phyloP scores from a whole-genome alignment of 106 monocot genomes.

The Platanthera guangdongensis region DNA sequence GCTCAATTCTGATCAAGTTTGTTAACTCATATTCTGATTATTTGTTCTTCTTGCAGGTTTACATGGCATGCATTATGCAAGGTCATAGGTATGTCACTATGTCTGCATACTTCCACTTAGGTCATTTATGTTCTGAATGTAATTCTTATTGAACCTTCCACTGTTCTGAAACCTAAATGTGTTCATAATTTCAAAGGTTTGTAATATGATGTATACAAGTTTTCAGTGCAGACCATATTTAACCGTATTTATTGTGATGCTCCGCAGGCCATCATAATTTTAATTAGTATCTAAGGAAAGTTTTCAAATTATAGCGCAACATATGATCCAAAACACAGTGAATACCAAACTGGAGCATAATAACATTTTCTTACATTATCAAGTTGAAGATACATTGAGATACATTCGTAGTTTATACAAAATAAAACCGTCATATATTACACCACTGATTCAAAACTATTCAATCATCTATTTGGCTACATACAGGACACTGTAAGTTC shows the following conservation, averaged over 20 bases:
- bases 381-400: too few species aligned
- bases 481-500: too few species aligned
- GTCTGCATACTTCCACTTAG: not conserved
- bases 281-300: too few species aligned
- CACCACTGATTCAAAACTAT: too few species aligned
- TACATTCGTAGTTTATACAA: too few species aligned
- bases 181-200: not conserved
- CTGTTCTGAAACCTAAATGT: not conserved
- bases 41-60: slow-evolving; percentile 32
- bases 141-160: not conserved
- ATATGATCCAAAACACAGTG: too few species aligned
- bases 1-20: not conserved
- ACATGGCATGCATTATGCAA: slow-evolving; percentile 80
- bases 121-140: not conserved
- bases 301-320: too few species aligned
- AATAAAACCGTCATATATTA: too few species aligned
- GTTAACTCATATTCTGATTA: not conserved
- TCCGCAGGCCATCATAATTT: too few species aligned
- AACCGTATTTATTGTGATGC: not conserved
- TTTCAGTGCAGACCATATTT: not conserved
- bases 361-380: too few species aligned
- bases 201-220: not conserved
- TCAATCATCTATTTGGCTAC: too few species aligned
- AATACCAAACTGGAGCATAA: too few species aligned
- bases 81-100: slow-evolving; percentile 40